Evolutionary conservation across 1,284 basidiomycete genomes (phyloP).

Genomic region (Pseudozyma tsukubaensis): DNA sequence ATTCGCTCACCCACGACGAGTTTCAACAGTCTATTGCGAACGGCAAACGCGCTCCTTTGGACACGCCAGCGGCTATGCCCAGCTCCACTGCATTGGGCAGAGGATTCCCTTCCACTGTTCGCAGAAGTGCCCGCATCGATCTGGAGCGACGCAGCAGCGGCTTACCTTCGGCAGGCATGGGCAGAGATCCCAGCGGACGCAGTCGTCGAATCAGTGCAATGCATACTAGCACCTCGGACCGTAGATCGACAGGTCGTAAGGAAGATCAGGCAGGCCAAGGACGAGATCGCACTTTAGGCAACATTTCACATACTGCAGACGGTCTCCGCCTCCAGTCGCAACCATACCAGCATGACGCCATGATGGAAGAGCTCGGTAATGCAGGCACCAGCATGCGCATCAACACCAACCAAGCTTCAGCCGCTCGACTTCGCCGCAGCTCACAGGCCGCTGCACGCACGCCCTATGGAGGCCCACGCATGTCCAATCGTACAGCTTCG

Average conservation of each 20-base stretch:
- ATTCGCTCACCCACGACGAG: slow-evolving; percentile 4
- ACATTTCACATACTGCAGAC: slow-evolving; percentile 49
- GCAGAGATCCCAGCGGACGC: slow-evolving; percentile 45
- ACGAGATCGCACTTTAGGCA: slow-evolving; percentile 45
- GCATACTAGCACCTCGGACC: slow-evolving; percentile 36
- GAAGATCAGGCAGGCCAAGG: slow-evolving; percentile 27
- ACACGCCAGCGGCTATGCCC: slow-evolving; percentile 12
- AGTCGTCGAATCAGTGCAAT: slow-evolving; percentile 51
- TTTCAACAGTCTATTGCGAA: slow-evolving; percentile 3
- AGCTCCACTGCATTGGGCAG: slow-evolving; percentile 20
- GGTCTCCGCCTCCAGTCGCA: slow-evolving; percentile 47
- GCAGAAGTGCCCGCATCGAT: slow-evolving; percentile 35
- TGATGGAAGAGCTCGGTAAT: slow-evolving; percentile 40
- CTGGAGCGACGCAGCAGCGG: slow-evolving; percentile 42
- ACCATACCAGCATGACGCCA: slow-evolving; percentile 31
- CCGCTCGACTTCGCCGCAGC: slow-evolving; percentile 38
- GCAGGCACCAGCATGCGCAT: slow-evolving; percentile 33
- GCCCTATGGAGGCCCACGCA: slow-evolving; percentile 43
- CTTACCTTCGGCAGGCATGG: slow-evolving; percentile 29
- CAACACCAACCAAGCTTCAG: slow-evolving; percentile 17
- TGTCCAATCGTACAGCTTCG: slow-evolving; percentile 23
- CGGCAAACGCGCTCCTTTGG: slow-evolving; percentile 7
- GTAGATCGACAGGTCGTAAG: slow-evolving; percentile 29
- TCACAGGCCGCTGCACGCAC: slow-evolving; percentile 44
- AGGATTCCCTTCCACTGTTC: slow-evolving; percentile 31